Evolutionary conservation across 208 protist species (phyloP).

Genomic region (Phytomonas sp.): DNA sequence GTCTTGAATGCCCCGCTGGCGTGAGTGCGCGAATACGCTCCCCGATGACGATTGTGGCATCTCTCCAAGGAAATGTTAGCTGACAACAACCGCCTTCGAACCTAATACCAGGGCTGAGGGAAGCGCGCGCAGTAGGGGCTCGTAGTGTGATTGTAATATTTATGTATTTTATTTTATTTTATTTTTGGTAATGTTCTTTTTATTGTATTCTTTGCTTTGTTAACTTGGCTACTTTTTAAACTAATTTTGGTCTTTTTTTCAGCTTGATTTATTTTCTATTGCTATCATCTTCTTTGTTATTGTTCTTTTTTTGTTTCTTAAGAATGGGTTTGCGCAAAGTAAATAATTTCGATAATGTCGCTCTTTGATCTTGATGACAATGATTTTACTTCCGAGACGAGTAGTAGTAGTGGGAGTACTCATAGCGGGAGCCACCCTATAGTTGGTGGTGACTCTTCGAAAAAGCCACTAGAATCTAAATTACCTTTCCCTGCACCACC

Average conservation of each 20-base stretch:
- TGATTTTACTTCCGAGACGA: not conserved
- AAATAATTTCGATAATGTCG: constrained; percentile 3
- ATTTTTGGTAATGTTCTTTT: not conserved
- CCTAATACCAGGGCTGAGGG: not conserved
- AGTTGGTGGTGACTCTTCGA: not conserved
- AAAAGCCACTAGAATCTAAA: not conserved
- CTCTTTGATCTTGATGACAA: not conserved
- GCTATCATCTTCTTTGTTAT: not conserved
- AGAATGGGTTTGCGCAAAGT: not conserved
- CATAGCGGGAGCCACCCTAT: not conserved
- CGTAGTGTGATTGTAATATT: not conserved
- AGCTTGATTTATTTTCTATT: constrained; percentile 1
- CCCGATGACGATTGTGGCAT: not conserved
- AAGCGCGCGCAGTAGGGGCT: not conserved
- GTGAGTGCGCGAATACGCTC: not conserved
- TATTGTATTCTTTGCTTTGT: not conserved
- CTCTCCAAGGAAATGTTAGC: not conserved
- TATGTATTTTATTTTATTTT: not conserved
- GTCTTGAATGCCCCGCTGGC: not conserved
- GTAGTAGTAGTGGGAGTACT: not conserved
- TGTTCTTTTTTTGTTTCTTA: not conserved
- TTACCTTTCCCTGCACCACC: not conserved
- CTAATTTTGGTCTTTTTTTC: constrained; percentile 1
- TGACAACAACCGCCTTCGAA: not conserved
- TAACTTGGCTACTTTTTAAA: not conserved